Evolutionary conservation across 148 eudicot genomes (phyloP).

Genomic region (Chenopodium formosanum): DNA sequence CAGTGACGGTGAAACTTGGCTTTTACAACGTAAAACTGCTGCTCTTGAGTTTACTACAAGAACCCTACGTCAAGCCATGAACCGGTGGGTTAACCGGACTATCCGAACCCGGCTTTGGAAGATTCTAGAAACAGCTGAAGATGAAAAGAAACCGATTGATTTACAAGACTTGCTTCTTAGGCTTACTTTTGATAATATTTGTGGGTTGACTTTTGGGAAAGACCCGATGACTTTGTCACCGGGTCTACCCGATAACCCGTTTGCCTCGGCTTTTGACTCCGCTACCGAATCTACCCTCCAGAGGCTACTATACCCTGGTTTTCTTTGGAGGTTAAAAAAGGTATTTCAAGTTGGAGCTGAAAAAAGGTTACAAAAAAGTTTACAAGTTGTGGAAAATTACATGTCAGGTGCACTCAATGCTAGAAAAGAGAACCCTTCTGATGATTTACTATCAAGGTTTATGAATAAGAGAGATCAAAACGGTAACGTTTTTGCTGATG

Average conservation of each 20-base stretch:
- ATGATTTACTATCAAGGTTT: slow-evolving; percentile 75
- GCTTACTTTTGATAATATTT: slow-evolving; percentile 84
- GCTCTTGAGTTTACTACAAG: slow-evolving; percentile 89
- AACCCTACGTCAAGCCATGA: slow-evolving; percentile 85
- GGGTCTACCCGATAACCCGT: slow-evolving; percentile 67
- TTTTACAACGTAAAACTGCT: slow-evolving; percentile 79
- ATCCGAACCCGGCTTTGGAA: slow-evolving; percentile 68
- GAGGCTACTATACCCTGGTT: slow-evolving; percentile 65
- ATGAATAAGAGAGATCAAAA: slow-evolving; percentile 65
- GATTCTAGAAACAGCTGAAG: slow-evolving; percentile 55
- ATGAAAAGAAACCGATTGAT: slow-evolving; percentile 47
- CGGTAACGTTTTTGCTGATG: slow-evolving; percentile 48
- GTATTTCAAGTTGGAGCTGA: slow-evolving; percentile 59
- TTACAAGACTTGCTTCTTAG: slow-evolving; percentile 59
- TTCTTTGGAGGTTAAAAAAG: slow-evolving; percentile 69
- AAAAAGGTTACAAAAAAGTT: slow-evolving; percentile 41
- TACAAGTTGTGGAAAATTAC: slow-evolving; percentile 61
- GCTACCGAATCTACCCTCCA: slow-evolving; percentile 78
- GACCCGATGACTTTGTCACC: slow-evolving; percentile 75
- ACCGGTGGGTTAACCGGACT: slow-evolving; percentile 86
- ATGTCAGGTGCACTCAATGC: slow-evolving; percentile 59
- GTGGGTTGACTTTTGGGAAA: slow-evolving; percentile 84
- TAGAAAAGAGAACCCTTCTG: slow-evolving; percentile 63
- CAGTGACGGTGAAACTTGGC: slow-evolving; percentile 87
- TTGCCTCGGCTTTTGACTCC: slow-evolving; percentile 64